phyloP scores from a whole-genome alignment of 495 filamentous ascomycete species.

The Darksidea phi region DNA sequence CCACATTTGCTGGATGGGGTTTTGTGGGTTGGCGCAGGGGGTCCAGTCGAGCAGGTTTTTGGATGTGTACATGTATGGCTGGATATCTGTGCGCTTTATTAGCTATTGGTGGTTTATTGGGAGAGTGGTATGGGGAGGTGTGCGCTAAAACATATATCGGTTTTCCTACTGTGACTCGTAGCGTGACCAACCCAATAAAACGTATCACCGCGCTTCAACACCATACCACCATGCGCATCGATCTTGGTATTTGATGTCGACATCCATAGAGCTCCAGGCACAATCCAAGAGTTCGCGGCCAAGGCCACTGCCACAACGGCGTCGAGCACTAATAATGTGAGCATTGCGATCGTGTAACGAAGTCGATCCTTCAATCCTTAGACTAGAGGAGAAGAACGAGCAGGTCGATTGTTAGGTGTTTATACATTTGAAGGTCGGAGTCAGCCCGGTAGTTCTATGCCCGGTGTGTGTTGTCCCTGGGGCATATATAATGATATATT shows the following conservation, averaged over 20 bases:
- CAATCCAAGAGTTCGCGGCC: constrained; percentile 33
- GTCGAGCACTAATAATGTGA: neutral
- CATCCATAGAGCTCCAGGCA: constrained; percentile 45
- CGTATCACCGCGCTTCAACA: constrained; percentile 38
- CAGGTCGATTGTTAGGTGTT: too few species aligned
- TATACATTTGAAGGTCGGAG: too few species aligned
- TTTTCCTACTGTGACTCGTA: constrained; percentile 43
- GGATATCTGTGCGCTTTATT: constrained; percentile 38
- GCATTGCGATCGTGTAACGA: neutral
- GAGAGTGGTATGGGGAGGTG: neutral
- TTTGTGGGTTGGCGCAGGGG: constrained; percentile 21
- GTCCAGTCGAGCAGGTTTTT: constrained; percentile 51
- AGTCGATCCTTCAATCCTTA: neutral
- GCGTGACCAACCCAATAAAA: constrained; percentile 48
- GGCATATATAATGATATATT: too few species aligned
- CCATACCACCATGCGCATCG: constrained; percentile 47
- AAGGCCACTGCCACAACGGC: neutral
- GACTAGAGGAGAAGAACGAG: too few species aligned
- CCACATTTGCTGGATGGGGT: constrained; percentile 37
- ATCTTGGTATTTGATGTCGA: constrained; percentile 46
- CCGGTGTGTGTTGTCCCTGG: too few species aligned
- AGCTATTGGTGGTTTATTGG: neutral
- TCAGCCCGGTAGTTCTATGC: too few species aligned
- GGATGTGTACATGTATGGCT: constrained; percentile 49
- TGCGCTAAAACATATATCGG: neutral